Conservation (phyloP, 2,329 filamentous ascomycete species). For the Cryphonectria radicalis region DNA sequence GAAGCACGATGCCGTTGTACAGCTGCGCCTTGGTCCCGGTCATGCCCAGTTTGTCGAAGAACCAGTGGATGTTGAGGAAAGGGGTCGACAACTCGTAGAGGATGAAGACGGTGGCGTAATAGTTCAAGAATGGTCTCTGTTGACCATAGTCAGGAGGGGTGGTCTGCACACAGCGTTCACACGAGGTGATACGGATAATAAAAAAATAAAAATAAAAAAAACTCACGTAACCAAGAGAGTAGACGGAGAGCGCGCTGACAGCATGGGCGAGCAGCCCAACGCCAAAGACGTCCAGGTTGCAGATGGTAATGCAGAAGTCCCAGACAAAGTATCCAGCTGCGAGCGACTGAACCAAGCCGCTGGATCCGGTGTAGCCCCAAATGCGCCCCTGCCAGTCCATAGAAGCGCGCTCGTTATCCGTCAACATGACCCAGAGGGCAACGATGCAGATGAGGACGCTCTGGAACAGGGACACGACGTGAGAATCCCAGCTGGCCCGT, state of each 20-base stretch:
- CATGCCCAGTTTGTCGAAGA: slow-evolving; percentile 83
- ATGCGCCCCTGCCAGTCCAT: slow-evolving; percentile 72
- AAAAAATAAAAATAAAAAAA: too few relatives aligned
- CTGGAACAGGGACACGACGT: slow-evolving; percentile 83
- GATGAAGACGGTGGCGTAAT: slow-evolving; percentile 79
- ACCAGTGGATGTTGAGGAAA: slow-evolving; percentile 90
- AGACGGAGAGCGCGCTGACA: slow-evolving; percentile 73
- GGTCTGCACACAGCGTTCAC: neutral
- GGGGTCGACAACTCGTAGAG: slow-evolving; percentile 86
- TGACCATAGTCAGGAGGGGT: slow-evolving; percentile 11
- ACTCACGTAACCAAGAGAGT: slow-evolving; percentile 79
- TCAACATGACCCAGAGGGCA: slow-evolving; percentile 74
- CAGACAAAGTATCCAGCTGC: slow-evolving; percentile 84
- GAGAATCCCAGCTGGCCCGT: slow-evolving; percentile 81
- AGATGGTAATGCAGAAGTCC: slow-evolving; percentile 73
- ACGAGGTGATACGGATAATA: neutral
- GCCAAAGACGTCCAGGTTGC: slow-evolving; percentile 74
- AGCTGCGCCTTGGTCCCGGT: slow-evolving; percentile 76
- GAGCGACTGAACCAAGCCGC: slow-evolving; percentile 75
- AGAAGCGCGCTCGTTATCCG: slow-evolving; percentile 67
- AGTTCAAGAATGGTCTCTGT: slow-evolving; percentile 83
- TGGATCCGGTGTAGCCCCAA: slow-evolving; percentile 76
- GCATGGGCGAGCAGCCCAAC: slow-evolving; percentile 79
- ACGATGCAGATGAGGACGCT: slow-evolving; percentile 71
- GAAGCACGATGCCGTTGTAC: slow-evolving; percentile 75